phyloP scores from a whole-genome alignment of 1,284 basidiomycete species.

The Amylostereum chailletii region DNA sequence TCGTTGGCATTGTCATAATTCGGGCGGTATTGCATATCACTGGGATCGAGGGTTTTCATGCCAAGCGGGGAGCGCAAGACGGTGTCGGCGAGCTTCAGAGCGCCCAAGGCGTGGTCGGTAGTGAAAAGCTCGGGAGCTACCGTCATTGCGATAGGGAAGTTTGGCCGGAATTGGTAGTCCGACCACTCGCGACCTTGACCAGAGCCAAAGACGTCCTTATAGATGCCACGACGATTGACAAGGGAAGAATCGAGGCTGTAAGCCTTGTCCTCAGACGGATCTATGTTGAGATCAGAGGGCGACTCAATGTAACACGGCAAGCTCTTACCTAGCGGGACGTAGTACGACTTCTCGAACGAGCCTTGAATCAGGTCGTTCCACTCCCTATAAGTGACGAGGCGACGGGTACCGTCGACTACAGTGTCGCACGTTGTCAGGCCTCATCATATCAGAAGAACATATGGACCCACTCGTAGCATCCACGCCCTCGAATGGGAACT shows the following conservation, averaged over 20 bases:
- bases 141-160: conserved; percentile 94
- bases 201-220: conserved; percentile 96
- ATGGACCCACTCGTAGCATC: conserved; percentile 61
- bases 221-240: conserved; percentile 89
- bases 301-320: conserved; percentile 1
- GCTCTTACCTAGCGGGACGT: conserved; percentile 69
- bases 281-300: conserved; percentile 18
- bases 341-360: conserved; percentile 89
- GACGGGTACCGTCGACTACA: conserved; percentile 65
- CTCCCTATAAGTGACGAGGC: conserved; percentile 79
- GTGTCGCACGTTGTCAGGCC: background rate
- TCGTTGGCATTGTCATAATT: conserved; percentile 92
- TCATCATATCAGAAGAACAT: background rate
- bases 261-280: conserved; percentile 63
- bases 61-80: conserved; percentile 78
- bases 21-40: conserved; percentile 80
- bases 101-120: conserved; percentile 67
- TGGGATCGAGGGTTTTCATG: conserved; percentile 89
- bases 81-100: conserved; percentile 70
- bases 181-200: conserved; percentile 85
- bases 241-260: conserved; percentile 69
- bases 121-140: conserved; percentile 96
- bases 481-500: conserved; percentile 90
- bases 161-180: conserved; percentile 91
- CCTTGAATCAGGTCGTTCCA: conserved; percentile 83